These are phyloP conservation scores for Musa troglodytarum DNA, from an alignment of 176 grass and related monocot genomes.

Conservation along the genomic window DNA sequence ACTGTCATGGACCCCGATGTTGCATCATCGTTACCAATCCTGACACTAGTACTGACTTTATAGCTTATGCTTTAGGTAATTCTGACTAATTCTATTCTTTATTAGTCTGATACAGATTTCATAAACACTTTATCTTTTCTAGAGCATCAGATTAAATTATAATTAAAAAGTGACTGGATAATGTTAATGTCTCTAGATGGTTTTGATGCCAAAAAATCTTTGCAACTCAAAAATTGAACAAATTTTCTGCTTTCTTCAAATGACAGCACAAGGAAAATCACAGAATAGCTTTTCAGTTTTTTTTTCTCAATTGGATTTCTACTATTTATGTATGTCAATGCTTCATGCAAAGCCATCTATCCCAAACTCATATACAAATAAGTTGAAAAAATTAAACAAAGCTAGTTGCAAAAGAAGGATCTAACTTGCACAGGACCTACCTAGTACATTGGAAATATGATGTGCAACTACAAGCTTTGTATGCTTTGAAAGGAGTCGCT, in stretches of 20 bases:
- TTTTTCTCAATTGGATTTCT: not conserved
- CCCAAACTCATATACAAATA: not conserved
- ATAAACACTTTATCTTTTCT: not conserved
- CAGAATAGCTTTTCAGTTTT: not conserved
- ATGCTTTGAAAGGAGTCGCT: slow-evolving; percentile 64
- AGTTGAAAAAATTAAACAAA: not conserved
- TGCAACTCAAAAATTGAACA: not conserved
- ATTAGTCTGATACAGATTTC: not conserved
- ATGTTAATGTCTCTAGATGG: not conserved
- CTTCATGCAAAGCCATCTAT: not conserved
- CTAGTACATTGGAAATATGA: slow-evolving; percentile 83
- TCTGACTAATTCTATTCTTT: too few species aligned
- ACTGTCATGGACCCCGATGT: too few species aligned
- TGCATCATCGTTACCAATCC: too few species aligned
- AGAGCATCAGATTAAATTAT: not conserved
- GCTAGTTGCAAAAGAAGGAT: not conserved
- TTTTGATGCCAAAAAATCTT: not conserved
- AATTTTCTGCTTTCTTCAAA: not conserved
- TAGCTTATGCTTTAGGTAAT: too few species aligned
- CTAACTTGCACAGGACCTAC: slow-evolving; percentile 19
- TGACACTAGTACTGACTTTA: too few species aligned
- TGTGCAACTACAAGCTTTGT: slow-evolving; percentile 86
- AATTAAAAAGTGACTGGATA: not conserved
- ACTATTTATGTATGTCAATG: not conserved
- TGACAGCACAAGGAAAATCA: not conserved